These are phyloP conservation scores for Tephrocybe sp. DNA, from an alignment of 768 basidiomycete species.

Conservation along the genomic window DNA sequence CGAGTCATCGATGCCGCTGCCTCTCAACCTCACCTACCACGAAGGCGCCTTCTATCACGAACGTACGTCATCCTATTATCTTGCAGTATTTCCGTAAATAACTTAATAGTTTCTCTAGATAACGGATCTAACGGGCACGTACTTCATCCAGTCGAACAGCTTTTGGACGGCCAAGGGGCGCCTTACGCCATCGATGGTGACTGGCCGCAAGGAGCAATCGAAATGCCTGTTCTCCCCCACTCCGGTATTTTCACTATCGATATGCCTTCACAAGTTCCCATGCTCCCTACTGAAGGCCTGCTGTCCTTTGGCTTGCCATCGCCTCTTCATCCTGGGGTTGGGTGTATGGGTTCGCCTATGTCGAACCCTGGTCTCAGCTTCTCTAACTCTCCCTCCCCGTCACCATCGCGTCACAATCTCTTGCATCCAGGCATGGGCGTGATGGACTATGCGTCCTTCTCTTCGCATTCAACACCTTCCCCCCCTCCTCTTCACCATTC, in stretches of 20 bases:
- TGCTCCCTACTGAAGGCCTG: slow-evolving; percentile 7
- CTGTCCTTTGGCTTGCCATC: slow-evolving; percentile 13
- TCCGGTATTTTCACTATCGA: slow-evolving; percentile 14
- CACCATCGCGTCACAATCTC: background rate
- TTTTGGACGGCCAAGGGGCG: background rate
- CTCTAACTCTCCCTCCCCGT: slow-evolving; percentile 14
- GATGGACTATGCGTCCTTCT: background rate
- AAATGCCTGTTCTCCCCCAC: slow-evolving; percentile 2
- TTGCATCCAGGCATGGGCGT: background rate
- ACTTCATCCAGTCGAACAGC: background rate
- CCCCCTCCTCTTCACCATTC: background rate
- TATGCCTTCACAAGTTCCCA: background rate
- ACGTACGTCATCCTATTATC: background rate
- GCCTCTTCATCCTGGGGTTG: background rate
- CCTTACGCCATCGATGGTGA: background rate
- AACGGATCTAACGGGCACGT: background rate
- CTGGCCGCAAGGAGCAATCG: slow-evolving; percentile 7
- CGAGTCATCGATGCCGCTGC: no score
- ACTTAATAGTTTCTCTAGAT: background rate
- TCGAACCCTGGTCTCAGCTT: slow-evolving; percentile 11
- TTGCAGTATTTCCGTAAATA: background rate
- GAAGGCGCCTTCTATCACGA: background rate
- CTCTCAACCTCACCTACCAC: background rate
- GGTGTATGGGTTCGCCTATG: slow-evolving; percentile 3
- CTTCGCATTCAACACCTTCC: slow-evolving; percentile 5